Evolutionary conservation across 257 asterid species (phyloP).

Genomic region (Petrea volubilis): DNA sequence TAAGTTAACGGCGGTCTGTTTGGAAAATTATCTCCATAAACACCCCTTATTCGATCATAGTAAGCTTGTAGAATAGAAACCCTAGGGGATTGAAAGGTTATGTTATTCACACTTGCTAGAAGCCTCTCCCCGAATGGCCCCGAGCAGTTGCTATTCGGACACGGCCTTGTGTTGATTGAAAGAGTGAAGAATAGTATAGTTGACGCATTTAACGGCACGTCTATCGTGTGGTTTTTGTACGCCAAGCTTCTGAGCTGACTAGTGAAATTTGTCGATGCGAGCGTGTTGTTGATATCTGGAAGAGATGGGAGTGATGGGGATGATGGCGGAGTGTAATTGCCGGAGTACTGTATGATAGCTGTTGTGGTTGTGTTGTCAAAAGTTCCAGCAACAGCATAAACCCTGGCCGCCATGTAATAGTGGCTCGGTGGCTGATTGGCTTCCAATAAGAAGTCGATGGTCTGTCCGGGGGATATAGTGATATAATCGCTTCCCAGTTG

Average conservation of each 20-base stretch:
- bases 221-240: conserved; percentile 31
- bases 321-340: conserved; percentile 34
- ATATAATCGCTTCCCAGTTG: conserved; percentile 43
- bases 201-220: conserved; percentile 45
- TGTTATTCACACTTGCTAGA: conserved; percentile 61
- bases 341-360: conserved; percentile 41
- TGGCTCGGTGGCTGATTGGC: conserved; percentile 51
- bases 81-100: conserved; percentile 40
- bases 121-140: conserved; percentile 48
- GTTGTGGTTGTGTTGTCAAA: conserved; percentile 62
- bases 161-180: too few relatives aligned
- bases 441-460: conserved; percentile 50
- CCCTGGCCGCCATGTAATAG: conserved; percentile 62
- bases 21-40: conserved; percentile 31
- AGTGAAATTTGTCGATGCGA: conserved; percentile 43
- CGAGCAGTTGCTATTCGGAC: conserved; percentile 22
- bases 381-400: conserved; percentile 24
- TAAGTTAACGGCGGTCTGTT: background rate
- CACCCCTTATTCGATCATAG: conserved; percentile 39
- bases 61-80: conserved; percentile 66
- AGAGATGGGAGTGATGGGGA: conserved; percentile 34
- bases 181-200: too few relatives aligned
- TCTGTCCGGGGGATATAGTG: conserved; percentile 63
- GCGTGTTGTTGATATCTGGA: conserved; percentile 42
- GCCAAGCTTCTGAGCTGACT: conserved; percentile 45